Percentiles rank a stretch among this genome's conserved stretches.
phyloP scores from a whole-genome alignment of 495 filamentous ascomycete genomes.

The Aspergillus mulundensis region DNA sequence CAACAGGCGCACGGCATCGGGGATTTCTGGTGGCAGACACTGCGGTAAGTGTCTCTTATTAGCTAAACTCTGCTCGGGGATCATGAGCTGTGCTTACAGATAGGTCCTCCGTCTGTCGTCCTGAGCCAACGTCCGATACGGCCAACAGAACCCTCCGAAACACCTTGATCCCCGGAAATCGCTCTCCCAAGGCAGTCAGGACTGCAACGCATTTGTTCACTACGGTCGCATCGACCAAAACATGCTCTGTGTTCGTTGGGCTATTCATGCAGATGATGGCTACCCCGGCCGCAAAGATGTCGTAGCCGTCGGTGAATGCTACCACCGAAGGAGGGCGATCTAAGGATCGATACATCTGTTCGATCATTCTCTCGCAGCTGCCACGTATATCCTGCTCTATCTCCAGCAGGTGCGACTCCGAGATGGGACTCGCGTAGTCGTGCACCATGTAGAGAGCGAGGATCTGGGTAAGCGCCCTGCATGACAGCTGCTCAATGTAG shows the following conservation, averaged over 20 bases:
- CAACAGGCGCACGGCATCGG: neutral
- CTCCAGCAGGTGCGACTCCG: neutral
- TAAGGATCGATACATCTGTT: slow-evolving; percentile 18
- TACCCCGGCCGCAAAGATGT: neutral
- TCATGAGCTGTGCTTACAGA: too few relatives aligned
- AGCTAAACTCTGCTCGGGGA: too few relatives aligned
- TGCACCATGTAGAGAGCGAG: neutral
- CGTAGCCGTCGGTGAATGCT: neutral
- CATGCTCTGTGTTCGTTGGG: neutral
- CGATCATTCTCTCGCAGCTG: slow-evolving; percentile 19
- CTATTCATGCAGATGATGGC: neutral
- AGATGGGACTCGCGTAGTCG: neutral
- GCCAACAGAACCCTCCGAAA: neutral
- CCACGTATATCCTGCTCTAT: slow-evolving; percentile 16
- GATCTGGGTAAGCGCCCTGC: slow-evolving; percentile 16
- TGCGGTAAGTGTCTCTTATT: neutral
- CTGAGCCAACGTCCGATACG: neutral
- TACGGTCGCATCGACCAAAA: neutral
- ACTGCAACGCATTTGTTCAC: neutral
- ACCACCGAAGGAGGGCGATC: neutral
- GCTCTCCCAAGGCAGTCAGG: neutral
- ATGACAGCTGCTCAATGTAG: slow-evolving; percentile 13
- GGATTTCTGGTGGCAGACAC: neutral
- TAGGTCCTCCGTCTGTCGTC: neutral
- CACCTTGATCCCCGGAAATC: neutral